These are phyloP conservation scores for Lactarius tabidus DNA, from an alignment of 768 basidiomycete species.

Conservation along the genomic window DNA sequence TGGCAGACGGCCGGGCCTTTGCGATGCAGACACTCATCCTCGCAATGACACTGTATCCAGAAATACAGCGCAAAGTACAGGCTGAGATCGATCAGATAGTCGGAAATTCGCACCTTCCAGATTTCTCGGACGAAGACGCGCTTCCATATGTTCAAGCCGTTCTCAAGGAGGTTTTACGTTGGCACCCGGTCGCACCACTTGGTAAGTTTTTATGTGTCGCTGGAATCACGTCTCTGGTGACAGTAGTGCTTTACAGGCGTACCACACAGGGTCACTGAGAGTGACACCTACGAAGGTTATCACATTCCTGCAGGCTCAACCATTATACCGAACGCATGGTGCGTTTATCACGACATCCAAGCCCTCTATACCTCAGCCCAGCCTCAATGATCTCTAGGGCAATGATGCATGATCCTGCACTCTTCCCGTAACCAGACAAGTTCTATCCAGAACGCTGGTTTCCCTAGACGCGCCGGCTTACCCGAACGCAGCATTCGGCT, in stretches of 20 bases:
- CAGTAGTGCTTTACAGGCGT: neutral
- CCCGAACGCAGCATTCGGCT: neutral
- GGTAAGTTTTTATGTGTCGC: neutral
- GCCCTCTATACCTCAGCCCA: neutral
- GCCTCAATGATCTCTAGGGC: neutral
- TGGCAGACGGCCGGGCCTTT: neutral
- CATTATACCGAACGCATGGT: neutral
- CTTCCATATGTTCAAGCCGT: constrained; percentile 2
- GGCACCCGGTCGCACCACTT: neutral
- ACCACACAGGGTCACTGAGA: neutral
- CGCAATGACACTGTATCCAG: neutral
- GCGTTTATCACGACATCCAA: no score
- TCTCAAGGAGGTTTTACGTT: neutral
- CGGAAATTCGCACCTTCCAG: neutral
- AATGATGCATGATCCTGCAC: no score
- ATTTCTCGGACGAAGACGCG: neutral
- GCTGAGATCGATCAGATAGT: neutral
- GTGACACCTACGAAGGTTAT: neutral
- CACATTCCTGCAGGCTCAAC: neutral
- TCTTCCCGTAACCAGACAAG: neutral
- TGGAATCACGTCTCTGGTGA: no score
- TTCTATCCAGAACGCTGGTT: neutral
- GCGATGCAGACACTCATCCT: neutral
- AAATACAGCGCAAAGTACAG: neutral
- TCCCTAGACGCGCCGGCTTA: neutral